Base-by-base conservation (phyloP, 257 asterid genomes). In the Gentiana dahurica region DNA sequence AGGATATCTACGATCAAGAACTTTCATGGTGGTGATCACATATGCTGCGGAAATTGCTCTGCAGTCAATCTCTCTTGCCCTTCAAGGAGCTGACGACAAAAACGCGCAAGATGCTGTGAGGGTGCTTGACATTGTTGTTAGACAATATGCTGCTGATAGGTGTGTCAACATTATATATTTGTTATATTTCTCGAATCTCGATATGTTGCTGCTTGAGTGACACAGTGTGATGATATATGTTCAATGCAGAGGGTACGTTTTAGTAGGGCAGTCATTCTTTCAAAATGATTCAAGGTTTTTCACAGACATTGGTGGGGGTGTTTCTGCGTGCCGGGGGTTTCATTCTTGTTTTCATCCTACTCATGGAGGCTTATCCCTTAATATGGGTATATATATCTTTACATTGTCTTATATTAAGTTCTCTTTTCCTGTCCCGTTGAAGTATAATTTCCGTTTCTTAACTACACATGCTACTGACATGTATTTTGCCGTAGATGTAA, bases 71-170 rank as follows among this genome's bases (percentile, higher is more conserved):
- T 61, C 71, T 60, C 78, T 55, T 72, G 77, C 94, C 65, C 87
- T 85, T 77, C 83, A 75, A 76, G 89, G 92, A 66, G 74, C 76
- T 61, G 86, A 91, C 51, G 51, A 62, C 33, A 84, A 77, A 63
- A 66, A 73, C 11, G 78, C 51, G 68, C 91, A 78, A 73, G 96
- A 87, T 65, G 84, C 78, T 45, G 47, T 87, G 65, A 76, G 89
- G 77, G 96, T 91, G 59, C 78, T 91, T 49, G 84, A 87, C 65
- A 71, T 76, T 79, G 73, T 91, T 65, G 65, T 91, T 63, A 80
- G 98, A 75, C 98, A 91, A 66, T 81, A 83, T 67, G 95, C 96
- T 64, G 96, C 95, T 61, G 75, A 76, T 45, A 81, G 95, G 98
- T 83, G 75, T 61, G 12, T 54, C 38, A 15, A 61, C 4, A 39